These are phyloP conservation scores for Erysiphe pisi DNA, from an alignment of 2,329 filamentous ascomycete species.

Conservation along the genomic window DNA sequence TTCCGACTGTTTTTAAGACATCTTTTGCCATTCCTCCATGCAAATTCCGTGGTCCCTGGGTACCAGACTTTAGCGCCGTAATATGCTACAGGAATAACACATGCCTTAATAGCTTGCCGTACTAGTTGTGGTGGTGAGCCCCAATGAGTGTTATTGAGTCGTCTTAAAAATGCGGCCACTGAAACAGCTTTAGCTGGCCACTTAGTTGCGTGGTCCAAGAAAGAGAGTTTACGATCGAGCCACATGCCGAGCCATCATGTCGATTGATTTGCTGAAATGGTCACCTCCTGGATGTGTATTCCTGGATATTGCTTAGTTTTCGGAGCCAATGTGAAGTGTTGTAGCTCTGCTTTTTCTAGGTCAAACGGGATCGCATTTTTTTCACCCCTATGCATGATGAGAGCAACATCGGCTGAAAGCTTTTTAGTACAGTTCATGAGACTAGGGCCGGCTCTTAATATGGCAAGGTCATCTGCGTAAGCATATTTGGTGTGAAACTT, in stretches of 20 bases:
- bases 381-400: background rate
- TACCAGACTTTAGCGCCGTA: too few species aligned
- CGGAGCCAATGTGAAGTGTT: background rate
- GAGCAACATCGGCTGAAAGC: background rate
- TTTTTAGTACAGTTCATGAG: too few species aligned
- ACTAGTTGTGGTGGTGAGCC: background rate
- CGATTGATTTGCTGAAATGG: background rate
- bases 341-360: background rate
- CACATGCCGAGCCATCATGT: background rate
- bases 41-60: too few species aligned
- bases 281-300: too few species aligned
- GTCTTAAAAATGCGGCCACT: background rate
- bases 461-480: background rate
- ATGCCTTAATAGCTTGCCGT: background rate
- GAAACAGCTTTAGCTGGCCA: background rate
- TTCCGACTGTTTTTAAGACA: background rate
- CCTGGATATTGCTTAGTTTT: background rate
- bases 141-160: background rate
- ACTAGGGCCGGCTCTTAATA: background rate
- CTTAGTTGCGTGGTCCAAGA: background rate
- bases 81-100: background rate
- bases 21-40: background rate
- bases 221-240: background rate
- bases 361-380: slow-evolving; percentile 4
- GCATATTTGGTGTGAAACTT: background rate